Percentiles rank a stretch among this genome's conserved stretches.
These are phyloP conservation scores for Tanacetum coccineum DNA, from an alignment of 129 eudicot species.

Conservation along the genomic window DNA sequence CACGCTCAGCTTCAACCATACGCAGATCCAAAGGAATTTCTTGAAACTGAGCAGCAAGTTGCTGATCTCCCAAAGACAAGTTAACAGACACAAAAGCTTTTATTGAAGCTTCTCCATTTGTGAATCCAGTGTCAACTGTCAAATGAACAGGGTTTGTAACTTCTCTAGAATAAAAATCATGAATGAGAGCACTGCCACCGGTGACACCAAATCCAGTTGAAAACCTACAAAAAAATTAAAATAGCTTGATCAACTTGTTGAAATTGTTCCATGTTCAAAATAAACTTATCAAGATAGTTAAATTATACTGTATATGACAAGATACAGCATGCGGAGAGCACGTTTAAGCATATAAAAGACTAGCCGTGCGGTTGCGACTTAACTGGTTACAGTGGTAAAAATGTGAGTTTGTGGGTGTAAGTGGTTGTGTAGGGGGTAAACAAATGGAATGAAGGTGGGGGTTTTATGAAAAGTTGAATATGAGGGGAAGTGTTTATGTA, in stretches of 20 bases:
- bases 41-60: constrained; percentile 91
- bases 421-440: too few species aligned
- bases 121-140: constrained; percentile 82
- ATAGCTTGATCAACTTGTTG: not conserved
- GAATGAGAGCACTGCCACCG: constrained; percentile 80
- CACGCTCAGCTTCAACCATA: constrained; percentile 91
- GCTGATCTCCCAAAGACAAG: constrained; percentile 86
- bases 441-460: too few species aligned
- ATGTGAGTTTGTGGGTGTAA: too few species aligned
- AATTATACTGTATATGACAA: not conserved
- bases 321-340: not conserved
- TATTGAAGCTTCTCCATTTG: constrained; percentile 63
- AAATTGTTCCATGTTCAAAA: not conserved
- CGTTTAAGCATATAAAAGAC: not conserved
- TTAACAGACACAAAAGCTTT: constrained; percentile 67
- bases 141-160: constrained; percentile 72
- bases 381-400: too few species aligned
- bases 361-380: not conserved
- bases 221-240: constrained; percentile 48
- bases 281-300: not conserved
- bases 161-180: constrained; percentile 82
- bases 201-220: constrained; percentile 96
- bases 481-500: too few species aligned
- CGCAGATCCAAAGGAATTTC: constrained; percentile 78
- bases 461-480: too few species aligned